Base-by-base conservation (phyloP, 805 yeast genomes). In the Sugiyamaella floridensis region DNA sequence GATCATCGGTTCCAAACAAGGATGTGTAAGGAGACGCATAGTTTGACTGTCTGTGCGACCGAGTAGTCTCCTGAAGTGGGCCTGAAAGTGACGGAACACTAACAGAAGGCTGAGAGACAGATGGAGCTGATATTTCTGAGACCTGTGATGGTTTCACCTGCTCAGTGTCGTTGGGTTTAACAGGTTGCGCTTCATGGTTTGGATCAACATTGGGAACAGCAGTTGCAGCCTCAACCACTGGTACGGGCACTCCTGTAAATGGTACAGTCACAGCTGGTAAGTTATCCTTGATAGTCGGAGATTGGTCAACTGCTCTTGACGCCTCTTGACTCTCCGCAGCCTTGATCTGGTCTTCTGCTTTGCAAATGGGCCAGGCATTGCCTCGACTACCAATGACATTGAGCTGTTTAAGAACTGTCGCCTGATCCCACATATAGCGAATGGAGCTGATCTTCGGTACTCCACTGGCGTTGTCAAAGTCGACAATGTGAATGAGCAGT, bases 381-480 rank as follows among this genome's bases (percentile, higher is more conserved):
- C 65, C 66, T 15, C 65, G 55, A n/a, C 58, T 16, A n/a, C 66
- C 66, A 44, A 63, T 63, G 42, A 63, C 56, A 47, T 60, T 61
- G 44, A 62, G 50, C 55, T 62, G 63, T 54, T 63, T 62, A 22
- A 63, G 59, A 44, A 63, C 50, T 2, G 64, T 50, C 8, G 57
- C 63, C 56, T 63, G 64, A 46, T 63, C 66, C 66, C 67, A 62
- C 43, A 53, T 48, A 20, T 55, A 46, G 43, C 59, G 42, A 37
- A 63, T 54, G 26, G 56, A 43, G 19, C 53, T 43, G 40, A 63
- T 60, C 52, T 51, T 47, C 43, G 19, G 45, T 11, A 11, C 12
- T 32, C 37, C 37, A 12, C 32, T 12, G 9, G 43, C 54, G 12
- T 28, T 54, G 12, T 52, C 47, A 20, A 57, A 58, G 29, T 51